Percentiles rank a stretch among this genome's conserved stretches.
These are phyloP conservation scores for Phlyctochytrium planicorne DNA, from an alignment of 192 early-diverging fungal species.

Conservation along the genomic window DNA sequence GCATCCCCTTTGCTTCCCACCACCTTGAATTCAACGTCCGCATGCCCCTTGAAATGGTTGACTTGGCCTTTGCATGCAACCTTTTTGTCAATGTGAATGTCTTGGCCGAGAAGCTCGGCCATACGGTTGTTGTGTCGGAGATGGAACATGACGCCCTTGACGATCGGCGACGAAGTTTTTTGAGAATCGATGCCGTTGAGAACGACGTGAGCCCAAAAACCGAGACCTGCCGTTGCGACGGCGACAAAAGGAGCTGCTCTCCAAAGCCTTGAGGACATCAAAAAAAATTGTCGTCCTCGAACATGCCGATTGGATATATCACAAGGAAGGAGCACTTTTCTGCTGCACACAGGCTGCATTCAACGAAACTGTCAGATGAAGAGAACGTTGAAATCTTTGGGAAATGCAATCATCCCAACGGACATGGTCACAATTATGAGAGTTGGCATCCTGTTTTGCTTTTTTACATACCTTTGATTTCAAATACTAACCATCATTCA, in stretches of 20 bases:
- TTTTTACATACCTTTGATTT: too few species aligned
- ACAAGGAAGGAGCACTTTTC: conserved; percentile 80
- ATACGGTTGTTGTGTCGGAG: conserved; percentile 18
- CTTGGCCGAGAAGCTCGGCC: conserved; percentile 5
- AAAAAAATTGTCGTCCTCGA: not conserved
- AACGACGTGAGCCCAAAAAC: not conserved
- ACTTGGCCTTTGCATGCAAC: conserved; percentile 16
- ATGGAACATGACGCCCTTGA: conserved; percentile 16
- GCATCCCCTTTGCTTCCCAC: conserved; percentile 20
- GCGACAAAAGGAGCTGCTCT: not conserved
- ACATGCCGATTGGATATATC: conserved; percentile 63
- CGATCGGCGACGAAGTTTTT: not conserved
- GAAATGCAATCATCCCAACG: conserved; percentile 83
- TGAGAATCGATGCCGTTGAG: not conserved
- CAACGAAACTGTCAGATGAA: conserved; percentile 64
- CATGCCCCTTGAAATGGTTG: conserved; percentile 26
- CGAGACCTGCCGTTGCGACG: conserved; percentile 9
- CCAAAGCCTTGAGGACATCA: too few species aligned
- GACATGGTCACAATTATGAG: conserved; percentile 92
- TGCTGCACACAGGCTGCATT: conserved; percentile 86
- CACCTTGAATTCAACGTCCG: conserved; percentile 21
- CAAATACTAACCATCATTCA: too few species aligned
- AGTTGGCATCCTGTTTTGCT: conserved; percentile 22
- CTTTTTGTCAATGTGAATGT: conserved; percentile 11
- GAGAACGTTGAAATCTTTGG: conserved; percentile 78